Evolutionary conservation across 345 rosid genomes (phyloP).

Genomic region (Heritiera littoralis): DNA sequence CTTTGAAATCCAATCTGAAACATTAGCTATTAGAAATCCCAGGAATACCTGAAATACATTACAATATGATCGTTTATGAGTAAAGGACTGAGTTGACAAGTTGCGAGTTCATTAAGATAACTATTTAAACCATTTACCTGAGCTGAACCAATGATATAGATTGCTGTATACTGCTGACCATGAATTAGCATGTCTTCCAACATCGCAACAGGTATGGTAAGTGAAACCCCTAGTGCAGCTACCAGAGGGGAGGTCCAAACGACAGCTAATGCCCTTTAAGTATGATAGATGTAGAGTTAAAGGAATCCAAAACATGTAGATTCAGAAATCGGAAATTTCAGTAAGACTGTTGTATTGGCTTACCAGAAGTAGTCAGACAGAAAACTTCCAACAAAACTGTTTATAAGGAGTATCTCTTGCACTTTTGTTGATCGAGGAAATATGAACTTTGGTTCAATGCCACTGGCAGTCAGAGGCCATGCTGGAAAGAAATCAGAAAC

Average conservation of each 20-base stretch:
- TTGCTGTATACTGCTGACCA: slow-evolving; percentile 33
- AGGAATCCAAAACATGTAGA: background rate
- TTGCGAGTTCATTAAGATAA: no score
- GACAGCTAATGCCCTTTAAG: slow-evolving; percentile 42
- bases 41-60: slow-evolving; percentile 26
- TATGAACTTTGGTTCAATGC: slow-evolving; percentile 42
- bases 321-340: background rate
- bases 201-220: slow-evolving; percentile 50
- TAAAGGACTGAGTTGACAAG: no score
- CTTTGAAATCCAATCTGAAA: slow-evolving; percentile 34
- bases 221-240: slow-evolving; percentile 47
- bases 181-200: slow-evolving; percentile 45
- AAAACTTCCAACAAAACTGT: slow-evolving; percentile 44
- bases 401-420: slow-evolving; percentile 30
- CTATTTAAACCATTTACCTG: slow-evolving; percentile 26
- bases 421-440: slow-evolving; percentile 36
- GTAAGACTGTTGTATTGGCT: background rate
- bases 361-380: slow-evolving; percentile 49
- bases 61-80: background rate
- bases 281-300: background rate
- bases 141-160: slow-evolving; percentile 39
- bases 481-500: slow-evolving; percentile 23
- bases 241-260: slow-evolving; percentile 52
- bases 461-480: slow-evolving; percentile 47
- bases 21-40: slow-evolving; percentile 12